These are phyloP conservation scores for Luvunga scandens DNA, from an alignment of 345 rosid genomes.

Conservation along the genomic window DNA sequence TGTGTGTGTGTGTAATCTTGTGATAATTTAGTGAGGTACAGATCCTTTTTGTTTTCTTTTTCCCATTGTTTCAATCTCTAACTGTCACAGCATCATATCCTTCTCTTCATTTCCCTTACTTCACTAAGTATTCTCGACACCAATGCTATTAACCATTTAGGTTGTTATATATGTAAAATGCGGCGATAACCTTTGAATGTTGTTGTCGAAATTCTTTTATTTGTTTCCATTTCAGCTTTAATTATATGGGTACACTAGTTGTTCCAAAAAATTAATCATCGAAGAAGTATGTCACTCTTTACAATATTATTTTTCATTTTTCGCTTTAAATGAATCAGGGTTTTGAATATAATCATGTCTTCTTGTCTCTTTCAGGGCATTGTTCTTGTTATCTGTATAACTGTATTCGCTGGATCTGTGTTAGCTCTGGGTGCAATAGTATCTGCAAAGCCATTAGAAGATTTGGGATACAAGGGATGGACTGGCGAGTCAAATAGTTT, in stretches of 20 bases:
- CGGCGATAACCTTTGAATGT: neutral
- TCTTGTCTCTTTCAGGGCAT: constrained; percentile 50
- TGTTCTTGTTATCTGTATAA: constrained; percentile 63
- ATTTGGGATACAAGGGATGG: constrained; percentile 71
- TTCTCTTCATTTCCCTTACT: neutral
- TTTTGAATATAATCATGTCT: constrained; percentile 11
- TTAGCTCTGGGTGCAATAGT: constrained; percentile 82
- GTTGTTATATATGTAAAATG: neutral
- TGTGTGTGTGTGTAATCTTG: neutral
- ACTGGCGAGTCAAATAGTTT: constrained; percentile 58
- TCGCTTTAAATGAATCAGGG: neutral
- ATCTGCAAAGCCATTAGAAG: constrained; percentile 82
- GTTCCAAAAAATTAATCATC: neutral
- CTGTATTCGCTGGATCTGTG: constrained; percentile 71
- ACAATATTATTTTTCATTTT: neutral
- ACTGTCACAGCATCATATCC: neutral
- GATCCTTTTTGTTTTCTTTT: neutral
- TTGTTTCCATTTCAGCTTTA: neutral
- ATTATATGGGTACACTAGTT: neutral
- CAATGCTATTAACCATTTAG: neutral
- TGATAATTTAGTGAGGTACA: neutral
- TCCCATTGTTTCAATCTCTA: neutral
- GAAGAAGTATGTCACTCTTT: neutral
- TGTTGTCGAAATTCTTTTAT: neutral
- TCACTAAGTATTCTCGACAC: neutral